Conservation (phyloP, 805 yeast species). For the Candida argentea region DNA sequence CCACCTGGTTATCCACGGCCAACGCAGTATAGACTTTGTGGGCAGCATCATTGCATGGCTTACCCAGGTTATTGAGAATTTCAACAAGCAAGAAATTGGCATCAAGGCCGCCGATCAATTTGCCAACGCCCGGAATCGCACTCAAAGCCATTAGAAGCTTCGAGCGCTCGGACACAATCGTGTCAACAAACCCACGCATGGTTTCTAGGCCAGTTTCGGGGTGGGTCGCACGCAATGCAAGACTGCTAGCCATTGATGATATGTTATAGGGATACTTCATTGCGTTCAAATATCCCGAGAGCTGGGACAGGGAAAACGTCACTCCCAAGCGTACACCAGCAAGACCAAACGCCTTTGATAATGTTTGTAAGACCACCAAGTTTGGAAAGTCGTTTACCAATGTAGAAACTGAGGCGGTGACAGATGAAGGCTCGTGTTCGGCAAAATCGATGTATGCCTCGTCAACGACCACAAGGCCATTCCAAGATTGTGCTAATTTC, state of each 20-base stretch:
- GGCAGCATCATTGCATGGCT: constrained; percentile 64
- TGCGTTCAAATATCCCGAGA: constrained; percentile 66
- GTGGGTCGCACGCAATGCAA: constrained; percentile 67
- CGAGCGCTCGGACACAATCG: constrained; percentile 46
- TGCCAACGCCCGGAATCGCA: constrained; percentile 54
- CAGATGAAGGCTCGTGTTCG: constrained; percentile 5
- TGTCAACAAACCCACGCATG: constrained; percentile 47
- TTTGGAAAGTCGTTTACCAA: constrained; percentile 75
- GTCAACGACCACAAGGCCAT: constrained; percentile 77
- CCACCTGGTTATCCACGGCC: constrained; percentile 69
- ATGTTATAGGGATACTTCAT: constrained; percentile 96
- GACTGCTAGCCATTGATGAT: constrained; percentile 64
- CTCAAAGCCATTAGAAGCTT: constrained; percentile 44
- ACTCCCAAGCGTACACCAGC: constrained; percentile 92
- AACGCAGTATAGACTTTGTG: constrained; percentile 51
- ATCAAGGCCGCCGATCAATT: constrained; percentile 72
- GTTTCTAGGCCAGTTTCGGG: constrained; percentile 37
- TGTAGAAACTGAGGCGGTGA: constrained; percentile 59
- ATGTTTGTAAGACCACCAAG: constrained; percentile 80
- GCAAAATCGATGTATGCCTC: constrained; percentile 92
- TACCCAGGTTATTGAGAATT: constrained; percentile 49
- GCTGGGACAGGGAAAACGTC: constrained; percentile 51
- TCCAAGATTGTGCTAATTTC: constrained; percentile 42
- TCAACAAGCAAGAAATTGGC: constrained; percentile 79
- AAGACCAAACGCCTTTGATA: constrained; percentile 91